Base-by-base conservation (phyloP, 441 rosid species). In the Populus hybrid region DNA sequence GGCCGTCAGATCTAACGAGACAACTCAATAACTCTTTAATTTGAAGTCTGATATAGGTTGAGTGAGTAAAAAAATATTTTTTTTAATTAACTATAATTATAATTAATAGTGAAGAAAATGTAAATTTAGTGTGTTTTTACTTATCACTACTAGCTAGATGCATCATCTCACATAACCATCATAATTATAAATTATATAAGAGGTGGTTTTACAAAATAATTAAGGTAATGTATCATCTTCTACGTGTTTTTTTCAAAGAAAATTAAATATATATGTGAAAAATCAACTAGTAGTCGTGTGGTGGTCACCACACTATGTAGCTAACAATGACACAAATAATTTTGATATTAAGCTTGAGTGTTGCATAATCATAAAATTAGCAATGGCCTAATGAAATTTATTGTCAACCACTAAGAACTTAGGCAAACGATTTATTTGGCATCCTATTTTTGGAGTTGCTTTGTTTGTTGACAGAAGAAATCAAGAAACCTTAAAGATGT, bases 1-100 rank as follows among this genome's bases (percentile, higher is more conserved):
- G 1, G 1, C 28, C 28, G 5, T 46, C 19, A 1, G 18, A 46
- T 46, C 0, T 46, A 14, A 46, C 0, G 0, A 38, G 1, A 38
- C 3, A 38, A 9, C 12, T 38, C 11, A 2, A 38, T 9, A 9
- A 9, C 3, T 38, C 11, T 9, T 38, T 38, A 3, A 38, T 38
- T 38, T 38, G 3, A 9, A 38, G 3, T 36, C 9, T 36, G 9
- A 36, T 36, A 36, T 36, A 36, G 8, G 40, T 0, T 36, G 40
- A 36, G 40, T 38, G 11, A 38, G 42, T 38, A 9, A 38, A 26
- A 26, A 26, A 26, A 26, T 1, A 24, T 26, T 26, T 1, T 26
- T 26, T 26, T 26, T 26, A 26, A 26, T 26, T 26, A 26, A 26
- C 28, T 26, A 26, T 26, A 38, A 38, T 38, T 38, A 38, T 38